Percentiles rank a stretch among this genome's conserved stretches.
phyloP scores from a whole-genome alignment of 1,139 yeast genomes.

The Debaryomyces nepalensis region DNA sequence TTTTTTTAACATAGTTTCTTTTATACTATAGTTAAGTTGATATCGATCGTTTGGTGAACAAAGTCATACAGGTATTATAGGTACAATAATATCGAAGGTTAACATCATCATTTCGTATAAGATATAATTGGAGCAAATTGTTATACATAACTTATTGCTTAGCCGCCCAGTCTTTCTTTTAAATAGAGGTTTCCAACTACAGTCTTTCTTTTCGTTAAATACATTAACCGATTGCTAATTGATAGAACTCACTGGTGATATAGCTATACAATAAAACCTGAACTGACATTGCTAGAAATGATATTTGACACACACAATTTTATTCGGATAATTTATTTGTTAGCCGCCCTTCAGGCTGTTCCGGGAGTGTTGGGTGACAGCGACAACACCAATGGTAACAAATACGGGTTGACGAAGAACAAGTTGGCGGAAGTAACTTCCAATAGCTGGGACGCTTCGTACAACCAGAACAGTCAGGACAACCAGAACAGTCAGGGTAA shows the following conservation, averaged over 20 bases:
- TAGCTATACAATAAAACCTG: background rate
- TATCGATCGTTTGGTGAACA: slow-evolving; percentile 8
- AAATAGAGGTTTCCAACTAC: slow-evolving; percentile 15
- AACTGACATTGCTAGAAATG: slow-evolving; percentile 1
- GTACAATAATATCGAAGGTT: slow-evolving; percentile 1
- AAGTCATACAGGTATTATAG: slow-evolving; percentile 1
- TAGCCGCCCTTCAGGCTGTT: background rate
- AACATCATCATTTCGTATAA: background rate
- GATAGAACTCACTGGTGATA: background rate
- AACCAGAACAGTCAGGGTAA: background rate
- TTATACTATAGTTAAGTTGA: slow-evolving; percentile 3
- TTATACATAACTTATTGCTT: slow-evolving; percentile 7
- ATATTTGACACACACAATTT: slow-evolving; percentile 3
- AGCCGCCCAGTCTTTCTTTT: slow-evolving; percentile 8
- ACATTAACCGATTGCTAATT: slow-evolving; percentile 3
- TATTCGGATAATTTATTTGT: background rate
- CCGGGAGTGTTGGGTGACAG: slow-evolving; percentile 3
- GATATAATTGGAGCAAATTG: slow-evolving; percentile 2
- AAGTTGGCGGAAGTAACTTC: background rate
- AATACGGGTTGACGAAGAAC: background rate
- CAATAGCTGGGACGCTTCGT: background rate
- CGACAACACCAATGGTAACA: background rate
- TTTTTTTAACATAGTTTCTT: slow-evolving; percentile 8
- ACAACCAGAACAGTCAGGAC: background rate
- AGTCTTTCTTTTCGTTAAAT: slow-evolving; percentile 15